Percentiles rank a stretch among this genome's conserved stretches.
Conservation (phyloP, 2,329 filamentous ascomycete genomes). For the Fusarium agapanthi region DNA sequence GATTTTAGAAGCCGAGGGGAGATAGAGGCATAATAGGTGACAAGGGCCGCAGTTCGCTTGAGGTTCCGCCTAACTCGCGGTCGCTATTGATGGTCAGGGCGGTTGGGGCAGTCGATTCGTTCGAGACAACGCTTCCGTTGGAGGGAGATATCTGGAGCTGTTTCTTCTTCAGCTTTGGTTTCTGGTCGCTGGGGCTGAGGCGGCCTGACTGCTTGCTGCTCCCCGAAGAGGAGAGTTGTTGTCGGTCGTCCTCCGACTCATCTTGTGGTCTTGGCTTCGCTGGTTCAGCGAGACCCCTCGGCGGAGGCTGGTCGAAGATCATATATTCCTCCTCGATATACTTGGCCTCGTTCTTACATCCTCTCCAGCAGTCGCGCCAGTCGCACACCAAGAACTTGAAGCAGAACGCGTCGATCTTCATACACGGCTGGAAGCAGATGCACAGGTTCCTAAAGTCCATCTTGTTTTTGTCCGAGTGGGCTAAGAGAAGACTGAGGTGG, state of each 20-base stretch:
- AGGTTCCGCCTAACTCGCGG: slow-evolving; percentile 33
- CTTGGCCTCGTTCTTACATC: slow-evolving; percentile 88
- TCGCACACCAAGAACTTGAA: slow-evolving; percentile 96
- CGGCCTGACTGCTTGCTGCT: slow-evolving; percentile 63
- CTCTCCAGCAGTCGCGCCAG: slow-evolving; percentile 97
- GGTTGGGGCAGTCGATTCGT: slow-evolving; percentile 54
- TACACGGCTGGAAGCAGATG: slow-evolving; percentile 96
- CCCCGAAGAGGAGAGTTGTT: slow-evolving; percentile 66
- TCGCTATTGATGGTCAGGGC: slow-evolving; percentile 58
- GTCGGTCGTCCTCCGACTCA: slow-evolving; percentile 37
- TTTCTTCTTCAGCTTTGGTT: slow-evolving; percentile 54
- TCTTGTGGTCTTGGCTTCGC: slow-evolving; percentile 42
- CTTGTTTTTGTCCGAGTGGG: slow-evolving; percentile 94
- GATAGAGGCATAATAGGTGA: slow-evolving; percentile 74
- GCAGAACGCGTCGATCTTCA: slow-evolving; percentile 94
- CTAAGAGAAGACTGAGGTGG: slow-evolving; percentile 89
- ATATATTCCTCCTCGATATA: slow-evolving; percentile 76
- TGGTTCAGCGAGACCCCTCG: slow-evolving; percentile 56
- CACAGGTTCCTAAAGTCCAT: slow-evolving; percentile 97
- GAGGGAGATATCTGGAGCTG: slow-evolving; percentile 51
- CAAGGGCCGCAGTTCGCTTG: slow-evolving; percentile 63
- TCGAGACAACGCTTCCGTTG: slow-evolving; percentile 56
- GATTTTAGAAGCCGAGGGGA: slow-evolving; percentile 63
- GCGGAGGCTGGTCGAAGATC: slow-evolving; percentile 66
- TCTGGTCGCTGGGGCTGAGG: slow-evolving; percentile 35